Evolutionary conservation across 2,329 filamentous ascomycete genomes (phyloP).

Genomic region (Elsinoe fawcettii): DNA sequence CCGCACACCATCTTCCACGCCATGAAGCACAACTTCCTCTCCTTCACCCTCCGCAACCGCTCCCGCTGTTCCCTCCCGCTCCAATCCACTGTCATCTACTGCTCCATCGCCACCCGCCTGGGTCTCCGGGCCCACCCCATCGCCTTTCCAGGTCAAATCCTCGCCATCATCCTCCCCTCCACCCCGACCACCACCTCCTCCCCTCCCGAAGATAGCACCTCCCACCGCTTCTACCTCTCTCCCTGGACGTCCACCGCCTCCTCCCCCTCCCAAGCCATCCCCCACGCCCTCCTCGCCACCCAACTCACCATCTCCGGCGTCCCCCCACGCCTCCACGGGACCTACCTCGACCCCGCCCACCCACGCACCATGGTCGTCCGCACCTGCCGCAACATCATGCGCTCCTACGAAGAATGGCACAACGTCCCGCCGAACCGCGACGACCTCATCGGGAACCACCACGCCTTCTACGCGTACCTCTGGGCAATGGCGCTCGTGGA

Average conservation of each 20-base stretch:
- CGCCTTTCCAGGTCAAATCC: slow-evolving; percentile 76
- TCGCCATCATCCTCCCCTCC: slow-evolving; percentile 58
- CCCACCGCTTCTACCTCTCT: slow-evolving; percentile 55
- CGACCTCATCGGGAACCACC: slow-evolving; percentile 42
- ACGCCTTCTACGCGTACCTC: slow-evolving; percentile 62
- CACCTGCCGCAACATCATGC: slow-evolving; percentile 72
- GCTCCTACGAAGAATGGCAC: slow-evolving; percentile 52
- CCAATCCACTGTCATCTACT: slow-evolving; percentile 81
- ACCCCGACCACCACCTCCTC: slow-evolving; percentile 51
- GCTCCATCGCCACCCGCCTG: slow-evolving; percentile 64
- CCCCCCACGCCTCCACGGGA: slow-evolving; percentile 30
- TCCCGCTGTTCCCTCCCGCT: slow-evolving; percentile 76
- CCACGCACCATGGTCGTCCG: slow-evolving; percentile 64
- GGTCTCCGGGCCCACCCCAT: slow-evolving; percentile 71
- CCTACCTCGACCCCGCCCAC: slow-evolving; percentile 58
- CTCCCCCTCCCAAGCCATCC: slow-evolving; percentile 31
- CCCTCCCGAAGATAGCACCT: slow-evolving; percentile 45
- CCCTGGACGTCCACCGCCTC: slow-evolving; percentile 67
- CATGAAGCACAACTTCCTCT: slow-evolving; percentile 80
- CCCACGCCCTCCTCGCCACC: slow-evolving; percentile 19
- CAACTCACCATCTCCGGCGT: slow-evolving; percentile 53
- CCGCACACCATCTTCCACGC: slow-evolving; percentile 60
- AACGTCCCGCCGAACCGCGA: slow-evolving; percentile 34
- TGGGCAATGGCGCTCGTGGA: slow-evolving; percentile 55
- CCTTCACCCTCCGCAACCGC: slow-evolving; percentile 71